phyloP scores from a whole-genome alignment of 225 moss, liverwort and hornwort species.

The Climacium dendroides region DNA sequence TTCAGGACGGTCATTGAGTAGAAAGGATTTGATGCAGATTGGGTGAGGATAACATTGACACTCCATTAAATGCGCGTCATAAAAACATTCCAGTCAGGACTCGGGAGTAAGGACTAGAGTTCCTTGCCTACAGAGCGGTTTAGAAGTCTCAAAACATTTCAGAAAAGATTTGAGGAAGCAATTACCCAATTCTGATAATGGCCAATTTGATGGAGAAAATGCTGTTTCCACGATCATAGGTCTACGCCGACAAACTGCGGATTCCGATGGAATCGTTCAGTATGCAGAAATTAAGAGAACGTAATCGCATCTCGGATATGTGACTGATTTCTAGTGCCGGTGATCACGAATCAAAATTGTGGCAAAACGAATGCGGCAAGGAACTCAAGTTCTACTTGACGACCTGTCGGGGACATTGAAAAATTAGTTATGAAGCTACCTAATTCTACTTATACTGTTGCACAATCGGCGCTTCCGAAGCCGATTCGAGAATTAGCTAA shows the following conservation, averaged over 20 bases:
- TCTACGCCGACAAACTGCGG: neutral
- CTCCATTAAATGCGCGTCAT: neutral
- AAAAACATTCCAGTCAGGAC: neutral
- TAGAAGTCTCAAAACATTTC: too few relatives aligned
- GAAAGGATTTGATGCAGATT: neutral
- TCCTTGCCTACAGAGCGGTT: neutral
- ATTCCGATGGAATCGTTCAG: neutral
- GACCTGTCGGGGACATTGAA: neutral
- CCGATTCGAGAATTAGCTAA: slow-evolving; percentile 40
- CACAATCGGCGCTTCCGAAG: slow-evolving; percentile 23
- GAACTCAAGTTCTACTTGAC: neutral
- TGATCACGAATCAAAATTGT: neutral
- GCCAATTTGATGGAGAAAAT: neutral
- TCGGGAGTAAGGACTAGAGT: neutral
- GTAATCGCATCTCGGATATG: neutral
- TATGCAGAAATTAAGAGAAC: neutral
- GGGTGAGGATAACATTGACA: neutral
- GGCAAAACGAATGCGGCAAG: neutral
- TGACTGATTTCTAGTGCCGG: neutral
- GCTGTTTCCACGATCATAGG: neutral
- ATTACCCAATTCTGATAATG: neutral
- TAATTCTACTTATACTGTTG: neutral
- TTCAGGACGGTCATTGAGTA: neutral
- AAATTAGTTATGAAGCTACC: neutral
- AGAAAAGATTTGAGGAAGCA: neutral